Percentiles rank a stretch among this genome's conserved stretches.
These are phyloP conservation scores for Globomyces sp. DNA, from an alignment of 371 early-diverging fungal species.

Conservation along the genomic window DNA sequence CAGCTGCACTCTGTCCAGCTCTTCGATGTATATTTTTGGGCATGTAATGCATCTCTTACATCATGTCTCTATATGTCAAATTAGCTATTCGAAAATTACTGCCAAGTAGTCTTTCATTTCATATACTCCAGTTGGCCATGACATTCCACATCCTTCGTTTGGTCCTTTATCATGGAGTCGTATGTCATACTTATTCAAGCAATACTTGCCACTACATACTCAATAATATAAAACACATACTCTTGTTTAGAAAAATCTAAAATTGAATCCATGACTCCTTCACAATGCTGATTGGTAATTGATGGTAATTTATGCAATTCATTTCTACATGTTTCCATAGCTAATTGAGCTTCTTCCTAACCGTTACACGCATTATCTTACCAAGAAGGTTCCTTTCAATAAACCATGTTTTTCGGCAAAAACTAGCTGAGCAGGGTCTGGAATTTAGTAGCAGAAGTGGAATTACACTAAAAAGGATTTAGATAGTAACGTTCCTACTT, in stretches of 20 bases:
- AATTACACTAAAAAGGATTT: no score
- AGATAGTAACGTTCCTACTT: conserved; percentile 47
- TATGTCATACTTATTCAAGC: conserved; percentile 83
- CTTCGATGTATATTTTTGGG: conserved; percentile 31
- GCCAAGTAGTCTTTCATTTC: conserved; percentile 60
- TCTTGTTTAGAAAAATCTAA: conserved; percentile 22
- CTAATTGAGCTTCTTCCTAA: neutral
- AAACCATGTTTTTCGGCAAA: conserved; percentile 33
- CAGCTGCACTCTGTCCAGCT: conserved; percentile 69
- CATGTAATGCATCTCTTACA: conserved; percentile 61
- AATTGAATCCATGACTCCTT: conserved; percentile 34
- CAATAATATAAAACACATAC: conserved; percentile 16
- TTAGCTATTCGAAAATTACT: conserved; percentile 34
- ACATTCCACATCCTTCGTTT: conserved; percentile 59
- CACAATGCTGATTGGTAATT: conserved; percentile 34
- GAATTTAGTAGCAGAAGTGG: neutral
- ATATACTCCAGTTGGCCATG: conserved; percentile 71
- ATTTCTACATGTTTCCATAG: conserved; percentile 2
- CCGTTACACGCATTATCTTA: conserved; percentile 15
- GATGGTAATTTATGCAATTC: conserved; percentile 10
- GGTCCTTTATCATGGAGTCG: conserved; percentile 63
- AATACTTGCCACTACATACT: conserved; percentile 39
- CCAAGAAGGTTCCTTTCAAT: conserved; percentile 34
- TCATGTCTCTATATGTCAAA: conserved; percentile 47
- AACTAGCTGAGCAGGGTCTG: conserved; percentile 41